These are phyloP conservation scores for Apophysomyces variabilis DNA, from an alignment of 371 early-diverging fungal species.

Conservation along the genomic window DNA sequence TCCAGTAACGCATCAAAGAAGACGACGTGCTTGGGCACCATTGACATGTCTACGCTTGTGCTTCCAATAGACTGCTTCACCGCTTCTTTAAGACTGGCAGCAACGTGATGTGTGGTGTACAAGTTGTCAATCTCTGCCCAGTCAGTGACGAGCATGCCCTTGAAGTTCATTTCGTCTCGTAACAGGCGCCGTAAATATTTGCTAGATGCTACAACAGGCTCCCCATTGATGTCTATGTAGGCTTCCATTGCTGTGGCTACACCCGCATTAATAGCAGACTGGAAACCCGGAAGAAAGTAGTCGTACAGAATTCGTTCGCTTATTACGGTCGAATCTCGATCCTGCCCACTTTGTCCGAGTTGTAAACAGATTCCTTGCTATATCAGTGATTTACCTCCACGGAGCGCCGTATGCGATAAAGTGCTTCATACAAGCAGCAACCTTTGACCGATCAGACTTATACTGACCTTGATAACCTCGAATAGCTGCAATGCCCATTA, in stretches of 20 bases:
- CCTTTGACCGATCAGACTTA: conserved; percentile 54
- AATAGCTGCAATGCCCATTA: conserved; percentile 59
- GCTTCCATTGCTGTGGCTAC: conserved; percentile 74
- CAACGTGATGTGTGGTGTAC: conserved; percentile 54
- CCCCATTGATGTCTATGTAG: conserved; percentile 70
- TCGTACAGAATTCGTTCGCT: conserved; percentile 64
- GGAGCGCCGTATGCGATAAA: conserved; percentile 49
- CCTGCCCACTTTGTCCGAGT: conserved; percentile 56
- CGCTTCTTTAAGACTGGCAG: conserved; percentile 51
- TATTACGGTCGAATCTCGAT: conserved; percentile 63
- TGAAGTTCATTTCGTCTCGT: conserved; percentile 60
- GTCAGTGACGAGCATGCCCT: conserved; percentile 71
- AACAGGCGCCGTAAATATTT: conserved; percentile 60
- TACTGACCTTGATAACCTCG: conserved; percentile 72
- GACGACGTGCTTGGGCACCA: conserved; percentile 60
- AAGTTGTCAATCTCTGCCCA: conserved; percentile 69
- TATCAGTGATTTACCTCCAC: conserved; percentile 19
- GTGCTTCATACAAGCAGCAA: conserved; percentile 63
- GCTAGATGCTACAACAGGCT: conserved; percentile 60
- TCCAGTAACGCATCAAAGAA: conserved; percentile 46
- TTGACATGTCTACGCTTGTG: conserved; percentile 70
- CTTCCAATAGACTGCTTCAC: conserved; percentile 48
- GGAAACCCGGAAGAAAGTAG: conserved; percentile 67
- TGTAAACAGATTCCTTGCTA: conserved; percentile 6
- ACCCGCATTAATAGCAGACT: conserved; percentile 67